These are phyloP conservation scores for Scolecobasidium constrictum DNA, from an alignment of 2,329 filamentous ascomycete genomes.

Conservation along the genomic window DNA sequence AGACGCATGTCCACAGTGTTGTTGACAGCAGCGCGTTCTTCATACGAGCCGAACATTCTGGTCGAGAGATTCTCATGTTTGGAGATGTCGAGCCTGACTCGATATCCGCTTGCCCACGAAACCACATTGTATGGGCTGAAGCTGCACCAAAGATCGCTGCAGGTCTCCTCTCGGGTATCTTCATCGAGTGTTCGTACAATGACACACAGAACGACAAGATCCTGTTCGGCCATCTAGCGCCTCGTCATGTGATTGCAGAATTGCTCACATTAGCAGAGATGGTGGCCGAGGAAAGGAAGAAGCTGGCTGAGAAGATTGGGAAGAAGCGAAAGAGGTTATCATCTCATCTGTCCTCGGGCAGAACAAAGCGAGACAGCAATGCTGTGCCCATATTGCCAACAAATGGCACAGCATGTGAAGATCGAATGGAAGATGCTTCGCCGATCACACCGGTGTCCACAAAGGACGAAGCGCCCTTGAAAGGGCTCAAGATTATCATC, in stretches of 20 bases:
- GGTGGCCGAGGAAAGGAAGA: conserved; percentile 42
- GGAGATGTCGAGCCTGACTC: conserved; percentile 92
- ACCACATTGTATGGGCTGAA: conserved; percentile 73
- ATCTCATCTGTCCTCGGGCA: background rate
- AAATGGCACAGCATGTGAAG: background rate
- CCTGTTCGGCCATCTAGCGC: conserved; percentile 82
- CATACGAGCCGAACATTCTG: conserved; percentile 54
- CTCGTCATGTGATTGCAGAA: conserved; percentile 71
- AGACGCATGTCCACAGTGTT: conserved; percentile 33
- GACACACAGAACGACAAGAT: conserved; percentile 66
- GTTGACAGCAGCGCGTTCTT: conserved; percentile 92
- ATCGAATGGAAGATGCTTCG: conserved; percentile 2
- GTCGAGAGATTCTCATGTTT: conserved; percentile 73
- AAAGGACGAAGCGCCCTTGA: conserved; percentile 39
- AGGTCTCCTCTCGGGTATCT: conserved; percentile 66
- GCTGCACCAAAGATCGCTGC: conserved; percentile 73
- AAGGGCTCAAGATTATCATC: conserved; percentile 68
- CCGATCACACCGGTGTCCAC: background rate
- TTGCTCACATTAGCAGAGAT: conserved; percentile 59
- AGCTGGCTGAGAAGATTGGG: conserved; percentile 3
- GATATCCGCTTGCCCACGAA: conserved; percentile 70
- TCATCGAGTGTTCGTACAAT: conserved; percentile 93
- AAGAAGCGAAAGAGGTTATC: conserved; percentile 5
- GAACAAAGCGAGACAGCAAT: background rate
- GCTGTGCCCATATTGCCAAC: too few relatives aligned